Conservation (phyloP, 2,329 filamentous ascomycete species). For the Neoarthrinium moseri region DNA sequence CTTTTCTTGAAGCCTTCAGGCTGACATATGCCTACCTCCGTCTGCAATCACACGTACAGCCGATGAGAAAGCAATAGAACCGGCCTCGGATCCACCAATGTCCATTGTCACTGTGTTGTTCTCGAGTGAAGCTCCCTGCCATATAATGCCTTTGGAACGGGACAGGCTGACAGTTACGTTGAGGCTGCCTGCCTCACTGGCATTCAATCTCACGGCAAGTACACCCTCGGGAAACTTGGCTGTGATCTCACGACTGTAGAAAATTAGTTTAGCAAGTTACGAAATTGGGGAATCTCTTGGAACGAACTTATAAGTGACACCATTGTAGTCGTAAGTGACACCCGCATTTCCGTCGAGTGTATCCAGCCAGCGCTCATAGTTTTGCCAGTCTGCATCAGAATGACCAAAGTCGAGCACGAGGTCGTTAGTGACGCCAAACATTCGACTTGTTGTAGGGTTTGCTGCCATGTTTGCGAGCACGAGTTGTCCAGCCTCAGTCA, state of each 20-base stretch:
- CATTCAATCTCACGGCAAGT: constrained; percentile 14
- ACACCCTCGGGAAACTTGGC: constrained; percentile 1
- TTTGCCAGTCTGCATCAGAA: constrained; percentile 14
- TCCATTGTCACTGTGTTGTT: constrained; percentile 1
- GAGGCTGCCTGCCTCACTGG: constrained; percentile 9
- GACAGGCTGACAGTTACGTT: not conserved
- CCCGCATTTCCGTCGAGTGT: constrained; percentile 26
- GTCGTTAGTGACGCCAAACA: constrained; percentile 33
- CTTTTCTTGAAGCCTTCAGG: not conserved
- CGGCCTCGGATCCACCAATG: constrained; percentile 1
- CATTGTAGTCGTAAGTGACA: constrained; percentile 30
- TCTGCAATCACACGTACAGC: constrained; percentile 3
- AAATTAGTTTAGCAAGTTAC: too few relatives aligned
- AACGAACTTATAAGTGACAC: constrained; percentile 19
- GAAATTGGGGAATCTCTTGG: too few relatives aligned
- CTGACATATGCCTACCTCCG: not conserved
- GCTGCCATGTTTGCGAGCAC: constrained; percentile 32
- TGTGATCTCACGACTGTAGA: constrained; percentile 15
- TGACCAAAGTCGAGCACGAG: constrained; percentile 20
- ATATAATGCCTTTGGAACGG: not conserved
- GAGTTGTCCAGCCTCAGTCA: constrained; percentile 29
- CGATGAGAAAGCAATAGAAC: constrained; percentile 7
- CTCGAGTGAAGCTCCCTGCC: not conserved
- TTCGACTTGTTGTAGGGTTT: constrained; percentile 33
- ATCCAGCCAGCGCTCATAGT: constrained; percentile 25